Evolutionary conservation across 805 yeast species (phyloP).

Genomic region (Candida pseudofarinosa): DNA sequence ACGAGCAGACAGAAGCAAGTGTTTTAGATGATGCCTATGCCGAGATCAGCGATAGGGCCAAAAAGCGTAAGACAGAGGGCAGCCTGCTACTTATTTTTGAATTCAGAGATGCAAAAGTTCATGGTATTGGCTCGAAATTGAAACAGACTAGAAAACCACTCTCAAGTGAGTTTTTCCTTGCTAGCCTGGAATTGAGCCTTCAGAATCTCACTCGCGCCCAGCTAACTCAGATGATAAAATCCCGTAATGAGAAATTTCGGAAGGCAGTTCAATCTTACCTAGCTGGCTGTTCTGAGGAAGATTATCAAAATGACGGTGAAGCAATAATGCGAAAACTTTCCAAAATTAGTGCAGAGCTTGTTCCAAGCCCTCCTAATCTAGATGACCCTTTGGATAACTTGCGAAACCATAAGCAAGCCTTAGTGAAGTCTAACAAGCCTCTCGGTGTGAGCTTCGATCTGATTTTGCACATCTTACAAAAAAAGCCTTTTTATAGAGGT

Average conservation of each 20-base stretch:
- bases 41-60: constrained; percentile 46
- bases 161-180: constrained; percentile 20
- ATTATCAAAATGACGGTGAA: constrained; percentile 21
- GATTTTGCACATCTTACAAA: constrained; percentile 41
- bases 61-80: constrained; percentile 17
- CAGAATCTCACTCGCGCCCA: constrained; percentile 53
- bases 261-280: constrained; percentile 13
- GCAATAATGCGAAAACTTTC: constrained; percentile 39
- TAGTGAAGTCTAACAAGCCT: constrained; percentile 17
- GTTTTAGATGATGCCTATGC: constrained; percentile 50
- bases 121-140: constrained; percentile 38
- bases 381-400: constrained; percentile 45
- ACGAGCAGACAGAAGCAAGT: constrained; percentile 25
- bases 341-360: constrained; percentile 23
- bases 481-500: constrained; percentile 48
- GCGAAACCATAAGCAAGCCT: constrained; percentile 19
- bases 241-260: constrained; percentile 52
- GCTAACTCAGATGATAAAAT: constrained; percentile 55
- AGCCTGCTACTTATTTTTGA: constrained; percentile 68
- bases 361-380: constrained; percentile 50
- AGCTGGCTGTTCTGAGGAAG: constrained; percentile 18
- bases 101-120: constrained; percentile 64
- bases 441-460: constrained; percentile 30
- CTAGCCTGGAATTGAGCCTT: constrained; percentile 41
- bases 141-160: constrained; percentile 15